phyloP scores from a whole-genome alignment of 1,284 basidiomycete genomes.

The Trichosporon sp. region DNA sequence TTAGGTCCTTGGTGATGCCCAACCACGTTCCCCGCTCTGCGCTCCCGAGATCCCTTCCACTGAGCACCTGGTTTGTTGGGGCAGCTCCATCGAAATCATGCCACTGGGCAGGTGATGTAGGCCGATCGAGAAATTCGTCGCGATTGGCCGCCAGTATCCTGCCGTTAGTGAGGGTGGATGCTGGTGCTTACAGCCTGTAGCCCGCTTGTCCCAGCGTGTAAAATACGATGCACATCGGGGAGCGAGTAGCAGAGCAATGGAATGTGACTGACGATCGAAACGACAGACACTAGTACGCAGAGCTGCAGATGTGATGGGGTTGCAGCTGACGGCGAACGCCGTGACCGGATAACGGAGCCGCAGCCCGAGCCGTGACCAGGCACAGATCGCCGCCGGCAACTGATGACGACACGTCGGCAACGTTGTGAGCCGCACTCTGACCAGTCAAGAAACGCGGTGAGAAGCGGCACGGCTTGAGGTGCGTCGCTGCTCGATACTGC shows the following conservation, averaged over 20 bases:
- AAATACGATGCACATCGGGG: conserved; percentile 44
- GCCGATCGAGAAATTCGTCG: conserved; percentile 43
- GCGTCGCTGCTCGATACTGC: no score
- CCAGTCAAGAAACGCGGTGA: no score
- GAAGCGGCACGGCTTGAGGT: no score
- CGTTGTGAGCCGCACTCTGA: no score
- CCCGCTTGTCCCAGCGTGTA: conserved; percentile 38
- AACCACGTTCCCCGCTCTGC: conserved; percentile 39
- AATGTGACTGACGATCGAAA: background rate
- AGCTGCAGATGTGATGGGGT: background rate
- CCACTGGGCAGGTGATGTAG: conserved; percentile 38
- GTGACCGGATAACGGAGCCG: background rate
- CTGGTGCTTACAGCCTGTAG: conserved; percentile 34
- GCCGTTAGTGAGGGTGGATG: background rate
- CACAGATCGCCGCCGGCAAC: background rate
- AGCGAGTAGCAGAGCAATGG: background rate
- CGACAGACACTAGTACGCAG: background rate
- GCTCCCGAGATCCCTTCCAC: conserved; percentile 32
- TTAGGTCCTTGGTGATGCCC: conserved; percentile 35
- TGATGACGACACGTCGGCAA: background rate
- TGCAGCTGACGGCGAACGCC: background rate
- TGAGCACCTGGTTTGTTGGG: conserved; percentile 22
- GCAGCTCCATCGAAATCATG: conserved; percentile 33
- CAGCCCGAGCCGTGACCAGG: background rate
- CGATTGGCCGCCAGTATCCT: conserved; percentile 44